Evolutionary conservation across 768 basidiomycete genomes (phyloP).

Genomic region (Lactarius indigo): DNA sequence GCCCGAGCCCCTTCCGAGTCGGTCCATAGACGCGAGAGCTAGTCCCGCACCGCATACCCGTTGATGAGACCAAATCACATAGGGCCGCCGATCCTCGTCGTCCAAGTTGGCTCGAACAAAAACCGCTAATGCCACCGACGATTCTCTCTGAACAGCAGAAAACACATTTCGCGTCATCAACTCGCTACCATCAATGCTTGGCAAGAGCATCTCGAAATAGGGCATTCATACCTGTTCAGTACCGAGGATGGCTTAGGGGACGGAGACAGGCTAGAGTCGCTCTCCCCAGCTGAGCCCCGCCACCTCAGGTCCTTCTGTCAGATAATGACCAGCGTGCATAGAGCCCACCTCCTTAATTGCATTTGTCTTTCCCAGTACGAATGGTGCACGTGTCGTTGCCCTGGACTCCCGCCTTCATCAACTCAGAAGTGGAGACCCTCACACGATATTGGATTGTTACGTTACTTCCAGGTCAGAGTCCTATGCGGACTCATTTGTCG

Average conservation of each 20-base stretch:
- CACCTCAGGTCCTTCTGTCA: neutral
- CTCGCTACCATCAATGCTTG: conserved; percentile 77
- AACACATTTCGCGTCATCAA: conserved; percentile 74
- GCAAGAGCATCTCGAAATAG: conserved; percentile 50
- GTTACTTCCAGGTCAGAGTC: neutral
- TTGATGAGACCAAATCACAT: neutral
- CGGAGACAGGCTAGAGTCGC: conserved; percentile 74
- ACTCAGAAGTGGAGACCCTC: conserved; percentile 35
- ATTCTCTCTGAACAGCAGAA: conserved; percentile 77
- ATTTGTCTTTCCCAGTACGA: neutral
- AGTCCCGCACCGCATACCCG: neutral
- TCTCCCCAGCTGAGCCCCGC: conserved; percentile 58
- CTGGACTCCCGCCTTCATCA: neutral
- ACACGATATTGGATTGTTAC: conserved; percentile 32
- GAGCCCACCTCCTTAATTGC: neutral
- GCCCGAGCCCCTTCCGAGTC: no score
- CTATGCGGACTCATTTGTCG: neutral
- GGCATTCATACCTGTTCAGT: neutral
- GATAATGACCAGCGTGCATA: neutral
- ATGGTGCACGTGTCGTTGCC: conserved; percentile 29
- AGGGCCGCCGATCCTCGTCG: conserved; percentile 38
- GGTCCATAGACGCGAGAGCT: no score
- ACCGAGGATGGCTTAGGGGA: conserved; percentile 43
- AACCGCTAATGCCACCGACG: conserved; percentile 75
- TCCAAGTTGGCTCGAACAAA: conserved; percentile 68